phyloP scores from a whole-genome alignment of 2,329 filamentous ascomycete genomes.

The Botryosphaeria dothidea region DNA sequence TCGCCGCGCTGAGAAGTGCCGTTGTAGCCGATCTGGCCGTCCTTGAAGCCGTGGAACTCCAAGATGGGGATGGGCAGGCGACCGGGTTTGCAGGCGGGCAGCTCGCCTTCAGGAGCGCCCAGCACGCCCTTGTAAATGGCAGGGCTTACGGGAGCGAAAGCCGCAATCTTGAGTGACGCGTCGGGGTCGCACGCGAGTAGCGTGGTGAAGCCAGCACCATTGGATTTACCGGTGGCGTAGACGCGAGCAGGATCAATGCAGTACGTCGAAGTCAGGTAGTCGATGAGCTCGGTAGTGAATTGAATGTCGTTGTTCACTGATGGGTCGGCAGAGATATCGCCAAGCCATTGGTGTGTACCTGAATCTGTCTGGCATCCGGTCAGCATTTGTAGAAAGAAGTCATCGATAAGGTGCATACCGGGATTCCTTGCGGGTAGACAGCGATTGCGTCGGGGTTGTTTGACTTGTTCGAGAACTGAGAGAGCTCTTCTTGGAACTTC shows the following conservation, averaged over 20 bases:
- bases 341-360: conserved; percentile 40
- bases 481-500: conserved; percentile 42
- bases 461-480: conserved; percentile 47
- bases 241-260: conserved; percentile 49
- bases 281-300: conserved; percentile 48
- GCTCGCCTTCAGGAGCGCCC: conserved; percentile 24
- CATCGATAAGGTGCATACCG: conserved; percentile 24
- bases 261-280: conserved; percentile 40
- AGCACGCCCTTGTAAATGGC: conserved; percentile 45
- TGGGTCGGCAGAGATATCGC: conserved; percentile 37
- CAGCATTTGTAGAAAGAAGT: background rate
- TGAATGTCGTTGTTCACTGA: conserved; percentile 40
- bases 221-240: conserved; percentile 55
- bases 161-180: conserved; percentile 47
- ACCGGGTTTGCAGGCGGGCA: conserved; percentile 30
- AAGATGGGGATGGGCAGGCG: conserved; percentile 40
- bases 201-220: conserved; percentile 55
- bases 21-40: conserved; percentile 46
- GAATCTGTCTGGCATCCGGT: conserved; percentile 1
- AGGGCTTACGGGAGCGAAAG: conserved; percentile 52
- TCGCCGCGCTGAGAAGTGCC: conserved; percentile 29
- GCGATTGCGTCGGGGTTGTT: conserved; percentile 48
- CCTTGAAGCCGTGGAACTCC: conserved; percentile 47
- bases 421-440: conserved; percentile 47
- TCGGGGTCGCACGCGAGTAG: conserved; percentile 49